Base-by-base conservation (phyloP, 1,284 basidiomycete genomes). In the Rhodotorula sp. region DNA sequence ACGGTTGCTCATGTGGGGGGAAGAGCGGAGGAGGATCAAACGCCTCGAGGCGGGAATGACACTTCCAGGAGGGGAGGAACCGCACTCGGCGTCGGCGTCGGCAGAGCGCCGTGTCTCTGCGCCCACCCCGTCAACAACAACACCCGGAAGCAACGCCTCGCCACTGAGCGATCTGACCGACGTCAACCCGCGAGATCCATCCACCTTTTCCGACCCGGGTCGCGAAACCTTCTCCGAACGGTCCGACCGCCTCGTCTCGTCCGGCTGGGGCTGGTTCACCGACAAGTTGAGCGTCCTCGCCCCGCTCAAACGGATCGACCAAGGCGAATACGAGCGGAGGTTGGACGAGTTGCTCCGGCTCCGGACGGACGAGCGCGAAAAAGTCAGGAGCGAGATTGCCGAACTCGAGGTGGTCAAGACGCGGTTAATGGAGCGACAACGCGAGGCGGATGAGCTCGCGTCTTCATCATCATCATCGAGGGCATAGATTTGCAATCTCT, bases 151-250 rank as follows among this genome's bases (percentile, higher is more conserved):
- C 12, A 12, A 15, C 26, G n/a, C 58, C 3, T 51, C 48, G 23
- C 31, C 26, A 3, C 46, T 61, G 21, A 51, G 20, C 62, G 58
- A 67, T 62, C 34, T 65, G 18, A 63, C 64, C 8, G 26, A 49
- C 51, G 54, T 56, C 51, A 31, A 46, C 5, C 51, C 59, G 31
- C 47, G 31, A n/a, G 58, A 10, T n/a, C 59, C 15, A 10, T 29
- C 46, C 29, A 60, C 39, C 67, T 56, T 62, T 43, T 68, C 65
- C 18, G 71, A 71, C 18, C 71, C 71, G 2, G 67, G 64, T 3
- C 62, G 66, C 39, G 64, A 73, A 15, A 76, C 75, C 26, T 76
- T 76, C 58, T 66, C 70, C 23, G 75, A 74, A 46, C 65, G 72
- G 31, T 71, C 69, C 15, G 75, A 76, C 62, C 60, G 67, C 1